These are phyloP conservation scores for Backusella australiensis DNA, from an alignment of 192 early-diverging fungal genomes.

Conservation along the genomic window DNA sequence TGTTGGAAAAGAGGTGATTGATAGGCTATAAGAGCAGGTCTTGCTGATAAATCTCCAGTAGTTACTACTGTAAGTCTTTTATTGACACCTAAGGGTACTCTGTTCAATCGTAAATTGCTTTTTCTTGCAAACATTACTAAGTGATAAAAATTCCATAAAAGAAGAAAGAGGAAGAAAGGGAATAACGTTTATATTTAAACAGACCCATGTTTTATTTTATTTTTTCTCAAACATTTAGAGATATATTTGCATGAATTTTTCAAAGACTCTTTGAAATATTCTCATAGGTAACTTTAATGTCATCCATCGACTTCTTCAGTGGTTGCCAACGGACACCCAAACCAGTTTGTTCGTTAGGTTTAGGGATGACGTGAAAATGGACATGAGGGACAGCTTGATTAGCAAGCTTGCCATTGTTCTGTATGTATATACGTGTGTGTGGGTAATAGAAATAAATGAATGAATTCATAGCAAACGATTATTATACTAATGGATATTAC, in stretches of 20 bases:
- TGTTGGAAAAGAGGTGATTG: conserved; percentile 1
- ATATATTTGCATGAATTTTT: not conserved
- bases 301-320: conserved; percentile 15
- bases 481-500: conserved; percentile 24
- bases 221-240: not conserved
- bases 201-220: not conserved
- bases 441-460: not conserved
- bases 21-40: not conserved
- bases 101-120: not conserved
- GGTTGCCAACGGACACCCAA: conserved; percentile 65
- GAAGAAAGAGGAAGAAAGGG: not conserved
- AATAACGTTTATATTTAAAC: not conserved
- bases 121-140: not conserved
- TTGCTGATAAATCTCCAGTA: not conserved
- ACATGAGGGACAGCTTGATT: conserved; percentile 84
- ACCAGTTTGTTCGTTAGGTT: conserved; percentile 62
- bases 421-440: not conserved
- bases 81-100: not conserved
- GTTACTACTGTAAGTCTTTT: not conserved
- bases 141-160: not conserved
- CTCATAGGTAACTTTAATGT: conserved; percentile 21
- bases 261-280: conserved; percentile 16
- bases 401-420: conserved; percentile 56
- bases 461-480: not conserved
- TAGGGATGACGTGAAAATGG: conserved; percentile 91